Evolutionary conservation across 768 basidiomycete species (phyloP), one percentile per base, ranked within the genome.

Genomic region (Mycena belliarum): DNA sequence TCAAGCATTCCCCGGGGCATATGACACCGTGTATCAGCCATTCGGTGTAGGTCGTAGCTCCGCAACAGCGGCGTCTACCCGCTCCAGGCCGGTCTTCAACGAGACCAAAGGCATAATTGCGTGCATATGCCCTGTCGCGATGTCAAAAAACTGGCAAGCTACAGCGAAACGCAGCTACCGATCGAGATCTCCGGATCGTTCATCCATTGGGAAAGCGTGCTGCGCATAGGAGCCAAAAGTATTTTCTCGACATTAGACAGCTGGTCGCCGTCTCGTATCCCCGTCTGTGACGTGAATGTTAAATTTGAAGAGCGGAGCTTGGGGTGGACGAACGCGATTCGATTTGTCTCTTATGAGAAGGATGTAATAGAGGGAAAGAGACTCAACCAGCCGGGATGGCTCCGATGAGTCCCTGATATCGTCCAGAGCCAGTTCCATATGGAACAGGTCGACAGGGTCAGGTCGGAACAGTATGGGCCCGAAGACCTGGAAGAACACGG

Each of bases 301-400:
- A n/a, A 11, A 44, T 23, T 40, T 32, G 29, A 32, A 32, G 26
- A 14, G 37, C 7, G 10, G 14, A 4, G 53, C 42, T 35, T 14
- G 44, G 10, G 12, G 15, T 25, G 21, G 50, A 61, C 71, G 21
- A 46, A 89, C 90, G 66, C 68, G 68, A 65, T 91, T 92, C 6
- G 70, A 60, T 10, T 60, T 65, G 67, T 93, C 90, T 60, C 88
- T 73, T 43, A 74, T 69, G 9, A 90, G 65, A 18, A 91, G 73
- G 32, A 87, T 76, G 61, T 87, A 91, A 66, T 87, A 88, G 49
- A 91, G 77, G 18, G 83, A 82, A 6, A 93, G 72, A 59, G 81
- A 84, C 59, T 91, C 88, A 0, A 81, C 77, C 23, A 93, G 73
- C 40, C 90, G 75, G 21, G 78, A 64, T n/a, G 84, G 73, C 64